These are phyloP conservation scores for Anastatica hierochuntica DNA, from an alignment of 345 rosid species.

Conservation along the genomic window DNA sequence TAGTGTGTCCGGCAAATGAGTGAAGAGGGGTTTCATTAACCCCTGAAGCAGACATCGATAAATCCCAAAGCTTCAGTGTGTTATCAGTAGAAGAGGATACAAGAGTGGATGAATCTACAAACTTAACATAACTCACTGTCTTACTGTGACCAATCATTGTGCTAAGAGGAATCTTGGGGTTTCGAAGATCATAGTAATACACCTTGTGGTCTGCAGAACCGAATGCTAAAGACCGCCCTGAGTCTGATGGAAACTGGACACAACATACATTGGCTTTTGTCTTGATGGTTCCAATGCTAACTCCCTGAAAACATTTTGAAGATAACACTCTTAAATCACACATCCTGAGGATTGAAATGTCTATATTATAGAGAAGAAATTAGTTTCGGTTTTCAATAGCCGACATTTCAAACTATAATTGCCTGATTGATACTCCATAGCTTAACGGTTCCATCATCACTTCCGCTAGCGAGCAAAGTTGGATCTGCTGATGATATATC, in stretches of 20 bases:
- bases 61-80: conserved; percentile 94
- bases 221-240: conserved; percentile 75
- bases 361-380: conserved; percentile 19
- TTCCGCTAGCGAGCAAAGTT: conserved; percentile 90
- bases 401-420: conserved; percentile 84
- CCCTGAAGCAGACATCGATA: conserved; percentile 62
- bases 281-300: conserved; percentile 71
- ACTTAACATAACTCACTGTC: conserved; percentile 94
- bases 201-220: conserved; percentile 94
- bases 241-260: conserved; percentile 82
- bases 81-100: conserved; percentile 95
- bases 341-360: conserved; percentile 3
- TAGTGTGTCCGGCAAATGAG: conserved; percentile 77
- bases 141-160: conserved; percentile 74
- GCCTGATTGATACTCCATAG: conserved; percentile 99
- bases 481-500: conserved; percentile 86
- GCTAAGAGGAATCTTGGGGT: conserved; percentile 65
- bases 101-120: conserved; percentile 56
- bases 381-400: conserved; percentile 57
- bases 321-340: conserved; percentile 37
- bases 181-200: conserved; percentile 86
- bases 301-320: conserved; percentile 63
- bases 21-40: conserved; percentile 69
- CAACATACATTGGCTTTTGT: conserved; percentile 91
- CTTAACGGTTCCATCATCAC: conserved; percentile 92